Conservation (phyloP, 306 rosid species). For the Mimosa bimucronata region DNA sequence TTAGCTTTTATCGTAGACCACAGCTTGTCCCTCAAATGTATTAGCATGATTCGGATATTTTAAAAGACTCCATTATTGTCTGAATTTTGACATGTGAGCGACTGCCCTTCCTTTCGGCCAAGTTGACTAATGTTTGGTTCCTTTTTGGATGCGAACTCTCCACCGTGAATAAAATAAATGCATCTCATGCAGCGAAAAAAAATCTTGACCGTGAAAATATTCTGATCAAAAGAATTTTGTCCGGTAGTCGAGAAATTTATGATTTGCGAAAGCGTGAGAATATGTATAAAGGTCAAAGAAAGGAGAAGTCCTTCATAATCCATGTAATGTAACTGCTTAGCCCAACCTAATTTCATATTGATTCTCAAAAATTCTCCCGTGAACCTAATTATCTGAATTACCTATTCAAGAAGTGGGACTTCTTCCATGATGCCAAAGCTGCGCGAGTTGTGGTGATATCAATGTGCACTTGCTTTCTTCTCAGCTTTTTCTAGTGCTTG, state of each 20-base stretch:
- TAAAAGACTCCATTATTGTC: neutral
- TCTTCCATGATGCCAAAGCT: neutral
- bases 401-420: neutral
- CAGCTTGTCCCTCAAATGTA: neutral
- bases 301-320: neutral
- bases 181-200: neutral
- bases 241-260: neutral
- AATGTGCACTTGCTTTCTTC: neutral
- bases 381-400: neutral
- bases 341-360: neutral
- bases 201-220: neutral
- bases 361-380: neutral
- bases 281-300: neutral
- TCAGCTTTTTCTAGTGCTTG: neutral
- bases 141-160: neutral
- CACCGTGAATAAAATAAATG: neutral
- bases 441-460: neutral
- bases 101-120: neutral
- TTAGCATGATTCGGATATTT: neutral
- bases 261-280: neutral
- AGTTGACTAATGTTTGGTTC: neutral
- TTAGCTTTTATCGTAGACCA: conserved; percentile 7
- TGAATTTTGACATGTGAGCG: neutral
- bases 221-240: neutral
- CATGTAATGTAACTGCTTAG: neutral